These are phyloP conservation scores for Aspergillus panamensis DNA, from an alignment of 495 filamentous ascomycete species.

Conservation along the genomic window DNA sequence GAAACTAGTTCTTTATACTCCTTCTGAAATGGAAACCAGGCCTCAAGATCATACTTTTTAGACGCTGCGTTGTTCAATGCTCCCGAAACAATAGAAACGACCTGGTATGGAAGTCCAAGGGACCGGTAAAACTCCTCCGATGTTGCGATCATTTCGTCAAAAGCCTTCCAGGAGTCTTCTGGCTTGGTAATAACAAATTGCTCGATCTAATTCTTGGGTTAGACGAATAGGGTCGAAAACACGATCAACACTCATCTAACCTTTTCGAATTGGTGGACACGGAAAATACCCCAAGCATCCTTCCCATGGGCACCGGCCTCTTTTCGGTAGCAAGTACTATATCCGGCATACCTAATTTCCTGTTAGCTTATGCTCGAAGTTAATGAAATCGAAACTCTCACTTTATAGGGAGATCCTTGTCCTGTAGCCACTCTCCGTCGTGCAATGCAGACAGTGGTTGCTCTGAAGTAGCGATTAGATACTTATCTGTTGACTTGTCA, in stretches of 20 bases:
- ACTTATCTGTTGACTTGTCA: constrained; percentile 85
- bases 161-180: constrained; percentile 89
- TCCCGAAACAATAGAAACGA: constrained; percentile 91
- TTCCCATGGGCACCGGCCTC: constrained; percentile 90
- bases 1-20: constrained; percentile 98
- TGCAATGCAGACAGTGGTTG: constrained; percentile 93
- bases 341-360: constrained; percentile 69
- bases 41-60: constrained; percentile 95
- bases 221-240: neutral
- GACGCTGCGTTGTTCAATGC: constrained; percentile 90
- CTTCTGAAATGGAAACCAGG: constrained; percentile 93
- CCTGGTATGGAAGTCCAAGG: constrained; percentile 80
- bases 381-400: constrained; percentile 29
- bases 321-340: constrained; percentile 90
- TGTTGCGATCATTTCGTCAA: constrained; percentile 84
- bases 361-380: constrained; percentile 10
- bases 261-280: constrained; percentile 99
- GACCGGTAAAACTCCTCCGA: constrained; percentile 95
- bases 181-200: constrained; percentile 94
- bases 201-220: constrained; percentile 56
- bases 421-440: constrained; percentile 85
- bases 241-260: constrained; percentile 28
- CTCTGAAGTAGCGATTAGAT: constrained; percentile 95
- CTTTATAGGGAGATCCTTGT: constrained; percentile 82
- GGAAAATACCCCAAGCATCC: constrained; percentile 97